Conservation (phyloP, 345 rosid genomes). For the Odontarrhena argentea region DNA sequence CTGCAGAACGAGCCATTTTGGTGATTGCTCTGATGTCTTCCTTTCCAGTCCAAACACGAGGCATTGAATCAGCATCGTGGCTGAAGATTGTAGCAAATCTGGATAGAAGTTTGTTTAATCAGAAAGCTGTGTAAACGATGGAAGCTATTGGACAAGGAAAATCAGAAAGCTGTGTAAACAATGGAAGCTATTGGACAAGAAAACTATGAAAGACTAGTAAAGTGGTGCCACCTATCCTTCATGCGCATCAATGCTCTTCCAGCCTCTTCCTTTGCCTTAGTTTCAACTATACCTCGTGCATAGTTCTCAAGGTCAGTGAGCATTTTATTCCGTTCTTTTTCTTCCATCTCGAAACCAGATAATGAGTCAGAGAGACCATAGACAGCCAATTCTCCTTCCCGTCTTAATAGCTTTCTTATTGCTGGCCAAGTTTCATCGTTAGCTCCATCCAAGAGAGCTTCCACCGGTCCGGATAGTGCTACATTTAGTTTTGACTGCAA, state of each 20-base stretch:
- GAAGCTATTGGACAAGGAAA: constrained; percentile 28
- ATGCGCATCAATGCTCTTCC: constrained; percentile 81
- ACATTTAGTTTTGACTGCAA: constrained; percentile 75
- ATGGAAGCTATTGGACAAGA: constrained; percentile 25
- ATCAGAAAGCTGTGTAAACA: neutral
- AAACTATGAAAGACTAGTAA: constrained; percentile 31
- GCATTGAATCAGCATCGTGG: constrained; percentile 97
- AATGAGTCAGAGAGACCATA: constrained; percentile 68
- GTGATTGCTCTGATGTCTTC: constrained; percentile 97
- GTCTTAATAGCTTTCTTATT: constrained; percentile 70
- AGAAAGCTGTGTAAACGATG: constrained; percentile 13
- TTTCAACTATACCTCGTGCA: constrained; percentile 80
- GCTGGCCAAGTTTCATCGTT: constrained; percentile 83
- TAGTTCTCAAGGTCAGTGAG: constrained; percentile 55
- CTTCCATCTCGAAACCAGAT: constrained; percentile 80
- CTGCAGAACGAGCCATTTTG: constrained; percentile 84
- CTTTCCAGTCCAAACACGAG: constrained; percentile 97
- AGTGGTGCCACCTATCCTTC: constrained; percentile 79
- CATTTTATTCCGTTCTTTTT: constrained; percentile 62
- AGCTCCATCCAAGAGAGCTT: constrained; percentile 91
- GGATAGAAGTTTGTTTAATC: constrained; percentile 38
- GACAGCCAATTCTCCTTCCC: constrained; percentile 71
- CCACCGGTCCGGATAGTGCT: constrained; percentile 83
- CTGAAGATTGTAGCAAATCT: constrained; percentile 89
- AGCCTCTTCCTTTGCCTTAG: constrained; percentile 90